A percentile compares a stretch with the other conserved stretches of the same genome.
Evolutionary conservation across 805 yeast species (phyloP).

Genomic region (Monosporozyma solicola): DNA sequence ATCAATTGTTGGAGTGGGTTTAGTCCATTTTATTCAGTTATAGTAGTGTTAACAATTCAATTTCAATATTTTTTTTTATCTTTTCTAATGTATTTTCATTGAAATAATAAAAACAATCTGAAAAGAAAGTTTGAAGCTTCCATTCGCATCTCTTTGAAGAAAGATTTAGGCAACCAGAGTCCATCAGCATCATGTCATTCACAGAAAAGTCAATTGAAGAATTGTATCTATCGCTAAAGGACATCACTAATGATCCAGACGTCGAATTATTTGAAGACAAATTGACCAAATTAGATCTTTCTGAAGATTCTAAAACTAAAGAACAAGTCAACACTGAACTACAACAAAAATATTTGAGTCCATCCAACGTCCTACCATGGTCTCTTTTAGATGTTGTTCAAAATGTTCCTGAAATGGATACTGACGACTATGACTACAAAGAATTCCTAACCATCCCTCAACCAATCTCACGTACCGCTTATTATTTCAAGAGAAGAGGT

Average conservation of each 20-base stretch:
- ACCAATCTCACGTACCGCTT: slow-evolving; percentile 51
- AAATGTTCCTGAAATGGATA: slow-evolving; percentile 36
- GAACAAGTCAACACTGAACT: not conserved
- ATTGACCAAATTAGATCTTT: slow-evolving; percentile 22
- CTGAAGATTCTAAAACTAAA: not conserved
- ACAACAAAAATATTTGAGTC: slow-evolving; percentile 44
- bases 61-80: not conserved
- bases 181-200: not conserved
- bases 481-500: slow-evolving; percentile 66
- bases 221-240: slow-evolving; percentile 15
- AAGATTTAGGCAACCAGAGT: not conserved
- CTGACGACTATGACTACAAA: slow-evolving; percentile 27
- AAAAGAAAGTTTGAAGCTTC: not conserved
- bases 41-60: not conserved
- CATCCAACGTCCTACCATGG: slow-evolving; percentile 57
- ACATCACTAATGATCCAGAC: slow-evolving; percentile 15
- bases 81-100: not conserved
- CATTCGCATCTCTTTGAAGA: not conserved
- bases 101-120: not conserved
- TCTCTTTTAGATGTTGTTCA: slow-evolving; percentile 64
- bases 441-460: slow-evolving; percentile 51
- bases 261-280: slow-evolving; percentile 38
- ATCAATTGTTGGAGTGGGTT: not conserved
- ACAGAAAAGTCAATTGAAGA: slow-evolving; percentile 13
- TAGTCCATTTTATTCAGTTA: not conserved